Base-by-base conservation (phyloP, 2,329 filamentous ascomycete genomes). In the Zopfia rhizophila region DNA sequence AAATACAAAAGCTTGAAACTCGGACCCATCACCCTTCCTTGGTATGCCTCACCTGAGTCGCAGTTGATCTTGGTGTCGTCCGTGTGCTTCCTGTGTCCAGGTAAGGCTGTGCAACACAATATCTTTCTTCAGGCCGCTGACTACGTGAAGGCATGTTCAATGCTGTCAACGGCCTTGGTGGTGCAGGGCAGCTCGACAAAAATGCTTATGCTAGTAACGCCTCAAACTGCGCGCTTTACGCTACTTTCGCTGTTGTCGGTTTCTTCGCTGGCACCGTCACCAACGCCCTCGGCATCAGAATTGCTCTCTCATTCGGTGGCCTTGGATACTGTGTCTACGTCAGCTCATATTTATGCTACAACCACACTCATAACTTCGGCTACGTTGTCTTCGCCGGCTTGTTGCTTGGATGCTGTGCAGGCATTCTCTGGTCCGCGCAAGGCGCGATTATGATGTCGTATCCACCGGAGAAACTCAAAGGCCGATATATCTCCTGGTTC, bases 391-490 rank as follows among this genome's bases (percentile, higher is more conserved):
- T 91, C 55, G 82, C 88, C 6, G 89, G 89, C 55, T 83, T 84
- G 17, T 79, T 90, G 51, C 81, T 91, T 18, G 89, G 89, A 68
- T 74, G 89, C 45, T 91, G 88, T 65, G 89, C 89, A 36, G 89
- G 87, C 60, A 78, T 91, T 21, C 77, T 92, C 16, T 92, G 89
- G 89, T 85, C 85, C 11, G 89, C 87, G 1, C 88, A 92, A 72
- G 89, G 89, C 48, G 84, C 87, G 38, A 89, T 91, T 65, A 91
- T 91, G 87, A 91, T 95, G 83, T 84, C 87, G 24, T 96, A 96
- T 69, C 91, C 91, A 2, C 77, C 81, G 19, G 91, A 96, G 72
- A 70, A 83, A 22, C 80, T 83, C 53, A 96, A 96, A 78, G 91
- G 91, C 22, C 84, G 86, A 45, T 96, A 90, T 68, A 94, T 96